Base-by-base conservation (phyloP, 345 rosid species). In the Arabis hirsuta region DNA sequence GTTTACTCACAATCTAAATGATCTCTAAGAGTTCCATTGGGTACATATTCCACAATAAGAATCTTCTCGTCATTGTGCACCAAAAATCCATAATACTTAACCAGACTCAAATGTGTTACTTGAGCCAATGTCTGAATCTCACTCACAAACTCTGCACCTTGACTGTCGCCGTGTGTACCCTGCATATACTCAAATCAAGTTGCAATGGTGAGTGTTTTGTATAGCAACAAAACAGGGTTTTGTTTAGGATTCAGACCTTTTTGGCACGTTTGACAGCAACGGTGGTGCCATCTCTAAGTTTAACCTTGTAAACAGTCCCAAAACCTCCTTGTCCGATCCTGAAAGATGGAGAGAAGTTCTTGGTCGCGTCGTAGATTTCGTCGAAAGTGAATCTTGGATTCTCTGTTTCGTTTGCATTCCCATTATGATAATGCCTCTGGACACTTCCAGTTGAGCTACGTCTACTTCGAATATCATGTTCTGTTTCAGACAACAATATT, bases 261-360 rank as follows among this genome's bases (percentile, higher is more conserved):
- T 89, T 91, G 53, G 97, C 97, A 0, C 98, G 95, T 76, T 94
- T 94, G 69, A 91, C 71, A 0, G 98, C 98, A 8, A 94, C 85
- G 16, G 78, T 27, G 0, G 85, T 82, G 73, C 98, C 98, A 82
- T 91, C 96, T 36, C 76, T 69, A 12, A 94, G 89, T 53, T 72
- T 86, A 10, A 93, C 98, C 80, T 85, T 91, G 77, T 91, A 94
- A 38, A 94, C 98, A 7, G 97, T 89, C 4, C 98, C 97, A 39
- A 87, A 94, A 29, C 79, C 79, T 13, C 97, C 98, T 67, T 91
- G 96, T 46, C 98, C 98, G 62, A 94, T 82, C 83, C 88, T 91
- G 59, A 82, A 85, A 7, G 95, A 78, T 0, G 98, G 89, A 29
- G 91, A 87, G 80, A 94, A 94, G 69, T 88, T 87, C 78, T 80